Base-by-base conservation (phyloP, 495 filamentous ascomycete species). In the Peziza echinospora region DNA sequence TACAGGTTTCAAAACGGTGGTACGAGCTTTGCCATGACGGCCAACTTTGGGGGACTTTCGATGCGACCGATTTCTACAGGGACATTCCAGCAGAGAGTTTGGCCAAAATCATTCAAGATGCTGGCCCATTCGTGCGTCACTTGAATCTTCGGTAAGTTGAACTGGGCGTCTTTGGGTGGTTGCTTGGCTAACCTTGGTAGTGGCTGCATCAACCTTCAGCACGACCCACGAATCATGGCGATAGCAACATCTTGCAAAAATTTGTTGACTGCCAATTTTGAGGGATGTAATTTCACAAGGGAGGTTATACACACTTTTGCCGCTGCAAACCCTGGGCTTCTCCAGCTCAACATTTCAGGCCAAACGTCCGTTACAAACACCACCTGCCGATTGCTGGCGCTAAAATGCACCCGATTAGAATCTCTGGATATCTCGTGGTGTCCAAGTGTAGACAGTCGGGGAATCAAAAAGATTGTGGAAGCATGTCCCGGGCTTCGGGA, bases 361-460 rank as follows among this genome's bases (percentile, higher is more conserved):
- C 67, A 94, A 51, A 62, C 71, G 2, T 75, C 75, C 1, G 80
- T 93, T 22, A 86, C 73, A 16, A 93, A 94, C 56, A 73, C 72
- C 11, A 77, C 86, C 5, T 82, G 86, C 72, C 84, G 78, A 52
- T 84, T 92, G 49, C 80, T 97, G 47, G 77, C 84, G 2, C 69
- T 81, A 23, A 78, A 79, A 10, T 96, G 89, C 51, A 79, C 80
- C 1, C 76, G 75, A 34, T 66, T 97, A 24, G 77, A 91, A 58
- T 69, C 68, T 46, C 69, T 96, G 49, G 89, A 94, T 55, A 70
- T 97, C 2, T 86, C 82, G 1, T 96, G 89, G 84, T 97, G 89
- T 61, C 73, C 72, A 48, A 73, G 81, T 44, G 73, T 93, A 59
- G 78, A 84, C 62, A 17, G 13, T 2, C 67, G 73, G 10, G 89